Percentiles rank a stretch among this genome's conserved stretches.
phyloP scores from a whole-genome alignment of 768 basidiomycete species.

The Leccinum imitatum region DNA sequence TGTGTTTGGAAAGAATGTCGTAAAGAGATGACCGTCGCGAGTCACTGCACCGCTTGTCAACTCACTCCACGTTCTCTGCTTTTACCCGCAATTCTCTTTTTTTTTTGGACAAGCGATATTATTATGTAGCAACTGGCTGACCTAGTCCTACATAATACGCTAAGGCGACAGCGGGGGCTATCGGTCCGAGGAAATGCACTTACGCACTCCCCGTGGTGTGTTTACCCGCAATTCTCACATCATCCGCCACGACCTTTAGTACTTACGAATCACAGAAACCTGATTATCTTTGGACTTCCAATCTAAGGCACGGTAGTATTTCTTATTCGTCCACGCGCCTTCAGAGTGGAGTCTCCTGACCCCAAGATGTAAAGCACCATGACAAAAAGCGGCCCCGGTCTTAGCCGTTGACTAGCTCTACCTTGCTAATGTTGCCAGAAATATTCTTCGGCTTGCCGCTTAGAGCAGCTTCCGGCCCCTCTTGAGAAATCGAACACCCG shows the following conservation, averaged over 20 bases:
- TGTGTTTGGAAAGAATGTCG: neutral
- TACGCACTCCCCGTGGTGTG: no score
- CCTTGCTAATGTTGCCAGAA: neutral
- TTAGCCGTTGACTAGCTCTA: neutral
- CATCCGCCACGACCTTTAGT: neutral
- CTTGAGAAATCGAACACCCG: conserved; percentile 4
- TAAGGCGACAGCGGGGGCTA: no score
- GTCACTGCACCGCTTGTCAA: neutral
- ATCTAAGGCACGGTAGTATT: neutral
- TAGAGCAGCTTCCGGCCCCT: neutral
- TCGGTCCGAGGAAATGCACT: no score
- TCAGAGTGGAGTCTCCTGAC: conserved; percentile 1
- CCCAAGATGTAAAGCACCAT: neutral
- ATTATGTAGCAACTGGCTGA: no score
- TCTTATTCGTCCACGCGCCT: neutral
- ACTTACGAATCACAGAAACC: neutral
- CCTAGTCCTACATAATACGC: no score
- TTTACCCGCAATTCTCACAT: neutral
- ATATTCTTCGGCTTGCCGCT: neutral
- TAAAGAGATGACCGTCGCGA: conserved; percentile 4
- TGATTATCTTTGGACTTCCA: neutral
- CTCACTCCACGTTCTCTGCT: no score
- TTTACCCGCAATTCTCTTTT: neutral
- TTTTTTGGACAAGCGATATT: no score
- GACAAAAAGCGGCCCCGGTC: neutral